Conservation (phyloP, 176 grass and related monocot genomes). For the Oryza punctata region DNA sequence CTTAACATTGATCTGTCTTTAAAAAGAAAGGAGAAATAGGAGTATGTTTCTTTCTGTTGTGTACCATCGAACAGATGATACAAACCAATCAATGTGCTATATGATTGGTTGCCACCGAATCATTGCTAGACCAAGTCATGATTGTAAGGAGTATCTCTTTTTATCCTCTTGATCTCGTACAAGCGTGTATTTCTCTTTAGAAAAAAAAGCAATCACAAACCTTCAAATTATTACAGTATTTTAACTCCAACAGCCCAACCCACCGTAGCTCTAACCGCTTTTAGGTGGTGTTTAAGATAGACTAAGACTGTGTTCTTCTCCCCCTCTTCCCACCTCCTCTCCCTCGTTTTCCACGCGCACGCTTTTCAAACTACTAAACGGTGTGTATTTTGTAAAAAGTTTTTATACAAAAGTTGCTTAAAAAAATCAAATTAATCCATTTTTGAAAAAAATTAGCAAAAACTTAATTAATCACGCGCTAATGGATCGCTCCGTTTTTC, state of each 20-base stretch:
- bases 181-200: not conserved
- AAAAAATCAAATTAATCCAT: too few species aligned
- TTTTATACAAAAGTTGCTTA: too few species aligned
- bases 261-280: not conserved
- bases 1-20: not conserved
- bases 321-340: too few species aligned
- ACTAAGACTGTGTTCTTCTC: too few species aligned
- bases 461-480: too few species aligned
- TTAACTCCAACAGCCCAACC: not conserved
- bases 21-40: too few species aligned
- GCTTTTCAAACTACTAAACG: too few species aligned
- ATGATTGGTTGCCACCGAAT: slow-evolving; percentile 13
- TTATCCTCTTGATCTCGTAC: not conserved
- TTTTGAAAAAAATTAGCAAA: too few species aligned
- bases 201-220: not conserved
- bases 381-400: too few species aligned
- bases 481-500: too few species aligned
- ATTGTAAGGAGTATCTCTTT: not conserved
- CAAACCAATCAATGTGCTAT: not conserved
- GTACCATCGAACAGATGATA: not conserved
- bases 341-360: too few species aligned
- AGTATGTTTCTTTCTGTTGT: not conserved
- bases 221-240: not conserved
- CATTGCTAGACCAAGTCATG: not conserved
- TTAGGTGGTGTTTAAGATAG: too few species aligned